Evolutionary conservation across 1,284 basidiomycete species (phyloP).

Genomic region (Boletellus deceptivus): DNA sequence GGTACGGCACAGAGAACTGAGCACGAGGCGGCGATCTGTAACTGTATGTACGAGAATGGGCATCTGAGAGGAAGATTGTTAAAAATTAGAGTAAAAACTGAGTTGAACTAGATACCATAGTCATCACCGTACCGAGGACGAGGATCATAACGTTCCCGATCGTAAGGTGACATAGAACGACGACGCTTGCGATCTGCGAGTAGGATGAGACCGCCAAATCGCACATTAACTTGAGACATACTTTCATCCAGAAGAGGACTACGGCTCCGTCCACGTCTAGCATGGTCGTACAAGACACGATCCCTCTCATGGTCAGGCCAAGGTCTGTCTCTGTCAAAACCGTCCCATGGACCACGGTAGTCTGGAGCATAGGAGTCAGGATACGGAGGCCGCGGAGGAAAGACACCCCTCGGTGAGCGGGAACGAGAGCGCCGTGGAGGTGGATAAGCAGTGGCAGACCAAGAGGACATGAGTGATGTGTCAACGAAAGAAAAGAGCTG

Average conservation of each 20-base stretch:
- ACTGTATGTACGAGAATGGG: conserved; percentile 61
- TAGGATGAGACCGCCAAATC: conserved; percentile 12
- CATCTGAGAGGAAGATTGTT: conserved; percentile 41
- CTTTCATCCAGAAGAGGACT: conserved; percentile 69
- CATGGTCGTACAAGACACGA: conserved; percentile 55
- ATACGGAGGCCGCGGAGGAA: conserved; percentile 53
- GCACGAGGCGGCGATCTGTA: conserved; percentile 61
- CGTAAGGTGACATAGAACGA: conserved; percentile 83
- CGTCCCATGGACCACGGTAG: conserved; percentile 62
- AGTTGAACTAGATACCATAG: conserved; percentile 51
- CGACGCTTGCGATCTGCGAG: conserved; percentile 71
- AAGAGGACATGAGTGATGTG: conserved; percentile 60
- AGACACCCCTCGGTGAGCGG: conserved; percentile 63
- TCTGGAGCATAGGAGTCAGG: conserved; percentile 58
- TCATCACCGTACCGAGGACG: conserved; percentile 78
- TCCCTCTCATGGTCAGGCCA: conserved; percentile 69
- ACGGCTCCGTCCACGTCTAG: conserved; percentile 68
- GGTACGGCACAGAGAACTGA: conserved; percentile 43
- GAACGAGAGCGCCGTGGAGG: conserved; percentile 75
- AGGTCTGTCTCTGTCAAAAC: conserved; percentile 66
- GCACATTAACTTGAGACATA: conserved; percentile 34
- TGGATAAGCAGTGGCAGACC: conserved; percentile 66
- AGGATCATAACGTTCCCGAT: conserved; percentile 73
- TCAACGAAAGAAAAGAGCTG: conserved; percentile 58
- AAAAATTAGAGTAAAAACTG: conserved; percentile 4